Percentiles rank a stretch among this genome's conserved stretches.
phyloP scores from a whole-genome alignment of 2,329 filamentous ascomycete genomes.

The Xylariaceae sp. region DNA sequence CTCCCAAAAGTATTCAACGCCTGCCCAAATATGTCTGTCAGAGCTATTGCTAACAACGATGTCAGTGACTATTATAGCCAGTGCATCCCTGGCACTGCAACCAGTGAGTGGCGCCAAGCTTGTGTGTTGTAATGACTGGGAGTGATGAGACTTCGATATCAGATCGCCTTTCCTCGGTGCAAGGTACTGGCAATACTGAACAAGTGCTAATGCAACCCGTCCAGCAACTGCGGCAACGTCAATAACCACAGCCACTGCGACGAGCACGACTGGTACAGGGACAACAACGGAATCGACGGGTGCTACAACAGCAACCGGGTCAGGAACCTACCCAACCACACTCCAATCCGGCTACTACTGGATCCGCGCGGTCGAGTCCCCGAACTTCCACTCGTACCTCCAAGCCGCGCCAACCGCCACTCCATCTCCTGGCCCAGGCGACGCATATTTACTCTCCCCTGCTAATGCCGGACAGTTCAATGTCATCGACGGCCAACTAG shows the following conservation, averaged over 20 bases:
- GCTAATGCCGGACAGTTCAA: slow-evolving; percentile 52
- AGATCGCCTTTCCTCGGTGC: background rate
- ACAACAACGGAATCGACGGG: slow-evolving; percentile 4
- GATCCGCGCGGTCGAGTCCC: slow-evolving; percentile 16
- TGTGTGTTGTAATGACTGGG: too few relatives aligned
- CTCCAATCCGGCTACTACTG: slow-evolving; percentile 18
- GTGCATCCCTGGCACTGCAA: slow-evolving; percentile 14
- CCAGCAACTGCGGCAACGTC: slow-evolving; percentile 3
- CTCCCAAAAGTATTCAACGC: slow-evolving; percentile 8
- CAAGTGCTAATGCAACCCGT: background rate
- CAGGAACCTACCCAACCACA: slow-evolving; percentile 17
- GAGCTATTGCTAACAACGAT: slow-evolving; percentile 1
- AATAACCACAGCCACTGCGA: slow-evolving; percentile 2
- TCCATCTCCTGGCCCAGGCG: slow-evolving; percentile 13
- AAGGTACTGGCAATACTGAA: background rate
- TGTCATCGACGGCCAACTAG: slow-evolving; percentile 51
- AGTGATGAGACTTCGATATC: too few relatives aligned
- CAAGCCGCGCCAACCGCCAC: slow-evolving; percentile 18
- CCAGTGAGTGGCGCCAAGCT: slow-evolving; percentile 8
- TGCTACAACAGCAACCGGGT: background rate
- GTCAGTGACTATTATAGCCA: slow-evolving; percentile 18
- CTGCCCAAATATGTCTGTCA: background rate
- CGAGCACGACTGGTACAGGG: slow-evolving; percentile 1
- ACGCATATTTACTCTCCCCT: slow-evolving; percentile 10
- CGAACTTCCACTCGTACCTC: slow-evolving; percentile 19